phyloP scores from a whole-genome alignment of 1,284 basidiomycete species.

The Testicularia cyperi region DNA sequence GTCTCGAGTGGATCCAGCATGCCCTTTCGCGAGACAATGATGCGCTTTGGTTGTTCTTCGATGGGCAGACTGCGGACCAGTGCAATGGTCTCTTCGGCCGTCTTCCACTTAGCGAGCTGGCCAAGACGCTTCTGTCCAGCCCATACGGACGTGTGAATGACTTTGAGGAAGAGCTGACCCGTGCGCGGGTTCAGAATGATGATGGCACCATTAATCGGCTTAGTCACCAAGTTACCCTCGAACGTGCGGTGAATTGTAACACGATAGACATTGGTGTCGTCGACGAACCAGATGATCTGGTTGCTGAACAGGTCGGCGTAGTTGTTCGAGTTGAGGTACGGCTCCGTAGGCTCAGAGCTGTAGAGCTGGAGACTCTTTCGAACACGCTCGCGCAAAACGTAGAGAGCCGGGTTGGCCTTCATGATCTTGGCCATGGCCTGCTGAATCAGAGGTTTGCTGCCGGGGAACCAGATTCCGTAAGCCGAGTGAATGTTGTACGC shows the following conservation, averaged over 20 bases:
- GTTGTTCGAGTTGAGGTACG: slow-evolving; percentile 93
- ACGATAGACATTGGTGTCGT: slow-evolving; percentile 99
- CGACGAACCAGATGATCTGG: slow-evolving; percentile 99
- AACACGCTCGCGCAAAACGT: slow-evolving; percentile 96
- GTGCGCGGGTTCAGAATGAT: slow-evolving; percentile 99
- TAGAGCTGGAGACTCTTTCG: slow-evolving; percentile 97
- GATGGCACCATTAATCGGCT: slow-evolving; percentile 99
- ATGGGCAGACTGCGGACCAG: slow-evolving; percentile 94
- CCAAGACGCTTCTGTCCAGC: slow-evolving; percentile 99
- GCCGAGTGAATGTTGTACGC: slow-evolving; percentile 99
- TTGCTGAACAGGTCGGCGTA: slow-evolving; percentile 98
- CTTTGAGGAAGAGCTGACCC: slow-evolving; percentile 96
- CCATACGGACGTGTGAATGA: slow-evolving; percentile 99
- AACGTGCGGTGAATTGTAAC: slow-evolving; percentile 99
- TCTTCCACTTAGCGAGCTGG: slow-evolving; percentile 99
- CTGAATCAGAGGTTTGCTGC: slow-evolving; percentile 94
- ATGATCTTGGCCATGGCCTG: slow-evolving; percentile 99
- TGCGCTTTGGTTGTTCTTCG: slow-evolving; percentile 98
- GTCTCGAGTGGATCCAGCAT: slow-evolving; percentile 92
- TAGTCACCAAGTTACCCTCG: slow-evolving; percentile 98
- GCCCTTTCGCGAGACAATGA: slow-evolving; percentile 98
- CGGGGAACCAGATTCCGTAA: slow-evolving; percentile 99
- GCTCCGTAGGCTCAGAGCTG: slow-evolving; percentile 98
- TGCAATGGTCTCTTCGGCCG: slow-evolving; percentile 98
- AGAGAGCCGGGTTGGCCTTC: slow-evolving; percentile 97